A percentile compares a stretch with the other conserved stretches of the same genome.
Evolutionary conservation across 2,329 filamentous ascomycete species (phyloP).

Genomic region (Chaetomiaceae sp.): DNA sequence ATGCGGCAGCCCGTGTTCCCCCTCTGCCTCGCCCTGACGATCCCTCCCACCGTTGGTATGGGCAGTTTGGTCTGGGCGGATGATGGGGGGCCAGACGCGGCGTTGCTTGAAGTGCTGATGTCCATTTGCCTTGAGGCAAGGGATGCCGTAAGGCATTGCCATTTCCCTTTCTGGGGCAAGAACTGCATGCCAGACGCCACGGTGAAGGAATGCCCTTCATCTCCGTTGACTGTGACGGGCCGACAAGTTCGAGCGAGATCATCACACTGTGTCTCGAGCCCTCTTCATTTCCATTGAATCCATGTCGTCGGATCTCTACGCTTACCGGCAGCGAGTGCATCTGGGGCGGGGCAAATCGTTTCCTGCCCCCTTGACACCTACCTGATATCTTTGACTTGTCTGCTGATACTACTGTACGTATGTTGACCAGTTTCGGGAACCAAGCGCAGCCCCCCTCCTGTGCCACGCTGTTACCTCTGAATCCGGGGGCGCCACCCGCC

Average conservation of each 20-base stretch:
- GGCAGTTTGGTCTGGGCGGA: background rate
- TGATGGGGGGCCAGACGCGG: too few species aligned
- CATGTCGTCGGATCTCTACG: background rate
- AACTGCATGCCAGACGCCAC: background rate
- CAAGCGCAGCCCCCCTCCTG: slow-evolving; percentile 4
- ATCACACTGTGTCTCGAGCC: slow-evolving; percentile 11
- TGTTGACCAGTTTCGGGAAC: slow-evolving; percentile 10
- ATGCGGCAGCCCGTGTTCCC: background rate
- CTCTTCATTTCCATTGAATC: background rate
- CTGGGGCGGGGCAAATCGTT: slow-evolving; percentile 3
- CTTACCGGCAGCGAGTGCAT: slow-evolving; percentile 1
- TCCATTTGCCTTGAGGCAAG: too few species aligned
- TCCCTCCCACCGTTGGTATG: slow-evolving; percentile 4
- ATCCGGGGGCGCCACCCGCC: background rate
- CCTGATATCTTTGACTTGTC: slow-evolving; percentile 4
- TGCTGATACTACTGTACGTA: background rate
- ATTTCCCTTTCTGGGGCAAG: background rate
- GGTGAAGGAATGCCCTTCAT: slow-evolving; percentile 18
- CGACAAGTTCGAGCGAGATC: slow-evolving; percentile 8
- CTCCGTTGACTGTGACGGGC: slow-evolving; percentile 15
- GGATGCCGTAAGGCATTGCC: background rate
- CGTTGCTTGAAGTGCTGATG: too few species aligned
- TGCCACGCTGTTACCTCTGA: slow-evolving; percentile 1
- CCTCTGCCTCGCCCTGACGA: background rate
- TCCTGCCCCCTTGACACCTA: slow-evolving; percentile 11